Percentiles rank a stretch among this genome's conserved stretches.
phyloP scores from a whole-genome alignment of 1,139 yeast species.

The Saccharomyces uvarum region DNA sequence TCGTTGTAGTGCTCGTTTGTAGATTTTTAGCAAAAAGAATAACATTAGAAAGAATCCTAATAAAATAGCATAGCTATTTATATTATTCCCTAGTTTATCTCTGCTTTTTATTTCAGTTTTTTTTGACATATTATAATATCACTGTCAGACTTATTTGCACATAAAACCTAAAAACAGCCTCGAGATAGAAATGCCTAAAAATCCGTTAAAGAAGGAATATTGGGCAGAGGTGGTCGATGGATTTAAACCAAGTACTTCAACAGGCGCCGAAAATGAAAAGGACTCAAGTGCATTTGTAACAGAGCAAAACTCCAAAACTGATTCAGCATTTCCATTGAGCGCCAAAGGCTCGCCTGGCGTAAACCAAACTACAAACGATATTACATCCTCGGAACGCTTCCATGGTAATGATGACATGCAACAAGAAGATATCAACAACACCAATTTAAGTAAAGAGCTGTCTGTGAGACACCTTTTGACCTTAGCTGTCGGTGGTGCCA shows the following conservation, averaged over 20 bases:
- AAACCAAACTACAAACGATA: not conserved
- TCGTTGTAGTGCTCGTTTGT: not conserved
- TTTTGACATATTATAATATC: not conserved
- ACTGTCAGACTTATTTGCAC: not conserved
- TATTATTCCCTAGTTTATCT: not conserved
- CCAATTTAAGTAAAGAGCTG: slow-evolving; percentile 40
- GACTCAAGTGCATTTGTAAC: not conserved
- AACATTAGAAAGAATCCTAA: not conserved
- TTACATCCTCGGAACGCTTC: not conserved
- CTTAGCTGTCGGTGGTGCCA: slow-evolving; percentile 84
- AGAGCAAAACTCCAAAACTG: not conserved
- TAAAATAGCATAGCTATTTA: not conserved
- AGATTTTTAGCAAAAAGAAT: not conserved
- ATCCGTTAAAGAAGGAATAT: slow-evolving; percentile 16
- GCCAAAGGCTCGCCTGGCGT: not conserved
- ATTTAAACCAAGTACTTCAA: slow-evolving; percentile 9
- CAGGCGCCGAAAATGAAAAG: not conserved
- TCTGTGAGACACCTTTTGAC: slow-evolving; percentile 61
- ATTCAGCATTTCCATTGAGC: not conserved
- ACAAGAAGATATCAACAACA: slow-evolving; percentile 10
- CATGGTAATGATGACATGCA: not conserved
- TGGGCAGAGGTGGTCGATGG: slow-evolving; percentile 19
- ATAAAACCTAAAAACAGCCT: not conserved
- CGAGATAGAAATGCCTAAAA: slow-evolving; percentile 8
- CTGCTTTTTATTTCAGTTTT: not conserved